Base-by-base conservation (phyloP, 1,139 yeast species). In the Yamadazyma kanchanaburiensis region DNA sequence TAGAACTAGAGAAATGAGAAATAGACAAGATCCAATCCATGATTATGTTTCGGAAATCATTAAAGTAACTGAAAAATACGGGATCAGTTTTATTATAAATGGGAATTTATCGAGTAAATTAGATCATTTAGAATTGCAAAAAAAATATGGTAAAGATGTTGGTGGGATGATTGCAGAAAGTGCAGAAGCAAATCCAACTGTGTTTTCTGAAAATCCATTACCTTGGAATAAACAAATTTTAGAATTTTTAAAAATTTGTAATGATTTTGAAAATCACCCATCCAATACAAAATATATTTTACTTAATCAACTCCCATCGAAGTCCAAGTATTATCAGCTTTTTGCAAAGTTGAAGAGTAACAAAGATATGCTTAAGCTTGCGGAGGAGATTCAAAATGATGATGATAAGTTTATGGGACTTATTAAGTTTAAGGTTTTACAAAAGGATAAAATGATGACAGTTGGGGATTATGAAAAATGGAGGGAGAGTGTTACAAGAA, bases 141-240 rank as follows among this genome's bases (percentile, higher is more conserved):
- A 55, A 6, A 58, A 58, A 15, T 76, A 74, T 48, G 77, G 79
- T 0, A 61, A 68, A 3, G 55, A 50, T 9, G 43, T 81, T 10
- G 95, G 97, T 2, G 91, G 87, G 6, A 91, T 91, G 98, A 80
- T 89, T 43, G 98, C 96, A 1, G 84, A 88, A 29, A 77, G 80
- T 19, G 97, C 96, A 0, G 97, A 91, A 55, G 52, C 73, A 7
- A 89, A 91, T 49, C 91, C 95, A 6, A 71, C 95, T 1, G 81
- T 87, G 28, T 91, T 91, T 52, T 52, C 57, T 11, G 30, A 39
- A 7, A 44, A 47, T 0, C 77, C 84, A 2, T 49, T 68, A 26
- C 64, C 74, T 0, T 84, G 91, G 82, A 64, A 60, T 20, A 51
- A 60, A 15, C 61, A 76, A 4, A 69, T 47, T n/a, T 24, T 35